Conservation (phyloP, 2,329 filamentous ascomycete genomes). For the Mycocentrospora acerina region DNA sequence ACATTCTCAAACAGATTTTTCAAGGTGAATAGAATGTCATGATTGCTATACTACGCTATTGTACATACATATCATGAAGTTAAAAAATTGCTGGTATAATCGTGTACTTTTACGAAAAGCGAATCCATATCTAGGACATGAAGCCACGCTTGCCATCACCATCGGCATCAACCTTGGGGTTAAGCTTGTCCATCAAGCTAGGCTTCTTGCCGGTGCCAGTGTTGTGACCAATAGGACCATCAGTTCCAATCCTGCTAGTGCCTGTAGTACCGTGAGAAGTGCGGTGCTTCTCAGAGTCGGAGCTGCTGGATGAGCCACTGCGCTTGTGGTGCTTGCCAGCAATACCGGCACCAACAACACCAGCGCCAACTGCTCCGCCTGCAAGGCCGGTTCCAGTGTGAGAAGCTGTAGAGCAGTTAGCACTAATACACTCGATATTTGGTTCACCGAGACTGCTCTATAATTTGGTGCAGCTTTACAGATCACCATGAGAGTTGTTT, state of each 20-base stretch:
- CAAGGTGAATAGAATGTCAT: too few species aligned
- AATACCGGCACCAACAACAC: too few species aligned
- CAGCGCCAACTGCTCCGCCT: too few species aligned
- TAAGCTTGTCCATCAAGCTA: slow-evolving; percentile 55
- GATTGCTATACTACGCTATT: not conserved
- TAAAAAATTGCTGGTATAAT: not conserved
- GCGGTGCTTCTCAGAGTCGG: not conserved
- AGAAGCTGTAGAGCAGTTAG: too few species aligned
- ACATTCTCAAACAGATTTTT: too few species aligned
- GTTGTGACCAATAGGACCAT: slow-evolving; percentile 1
- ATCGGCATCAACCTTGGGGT: slow-evolving; percentile 54
- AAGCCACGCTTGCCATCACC: slow-evolving; percentile 60
- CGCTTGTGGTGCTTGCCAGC: not conserved
- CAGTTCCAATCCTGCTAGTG: slow-evolving; percentile 1
- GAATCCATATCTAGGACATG: slow-evolving; percentile 46
- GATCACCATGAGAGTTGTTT: slow-evolving; percentile 8
- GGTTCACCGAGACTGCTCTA: too few species aligned
- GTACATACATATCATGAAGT: not conserved
- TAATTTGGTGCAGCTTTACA: too few species aligned
- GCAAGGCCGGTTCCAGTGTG: too few species aligned
- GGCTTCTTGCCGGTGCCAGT: slow-evolving; percentile 42
- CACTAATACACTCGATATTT: too few species aligned
- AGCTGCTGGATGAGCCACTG: slow-evolving; percentile 1
- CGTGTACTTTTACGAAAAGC: not conserved
- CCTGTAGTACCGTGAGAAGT: slow-evolving; percentile 1